A percentile compares a stretch with the other conserved stretches of the same genome.
phyloP scores from a whole-genome alignment of 1,284 basidiomycete genomes.

The Polyporus tsugae region DNA sequence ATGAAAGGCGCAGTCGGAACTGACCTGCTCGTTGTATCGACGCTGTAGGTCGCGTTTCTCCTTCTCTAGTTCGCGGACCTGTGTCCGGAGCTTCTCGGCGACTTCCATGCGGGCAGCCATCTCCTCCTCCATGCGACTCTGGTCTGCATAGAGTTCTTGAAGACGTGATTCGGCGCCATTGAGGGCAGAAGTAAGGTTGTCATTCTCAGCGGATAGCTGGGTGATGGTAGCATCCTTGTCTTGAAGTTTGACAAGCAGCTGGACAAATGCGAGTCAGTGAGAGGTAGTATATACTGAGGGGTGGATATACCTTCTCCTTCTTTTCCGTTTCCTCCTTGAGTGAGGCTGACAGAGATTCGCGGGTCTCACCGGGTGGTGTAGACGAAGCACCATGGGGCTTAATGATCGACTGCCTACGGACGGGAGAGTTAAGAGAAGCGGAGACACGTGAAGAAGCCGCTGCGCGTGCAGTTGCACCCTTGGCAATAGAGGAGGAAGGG shows the following conservation, averaged over 20 bases:
- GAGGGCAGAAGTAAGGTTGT: slow-evolving; percentile 66
- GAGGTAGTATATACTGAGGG: slow-evolving; percentile 33
- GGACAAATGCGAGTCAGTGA: slow-evolving; percentile 18
- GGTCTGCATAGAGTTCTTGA: slow-evolving; percentile 80
- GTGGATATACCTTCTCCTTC: slow-evolving; percentile 70
- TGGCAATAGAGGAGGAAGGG: slow-evolving; percentile 42
- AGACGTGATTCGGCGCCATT: slow-evolving; percentile 72
- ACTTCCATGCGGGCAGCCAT: slow-evolving; percentile 81
- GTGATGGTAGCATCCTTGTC: slow-evolving; percentile 77
- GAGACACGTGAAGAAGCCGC: slow-evolving; percentile 46
- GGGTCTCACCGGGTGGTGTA: slow-evolving; percentile 44
- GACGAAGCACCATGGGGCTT: slow-evolving; percentile 50
- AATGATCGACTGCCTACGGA: slow-evolving; percentile 58
- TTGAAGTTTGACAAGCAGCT: slow-evolving; percentile 80
- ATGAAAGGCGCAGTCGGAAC: background rate
- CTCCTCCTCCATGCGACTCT: slow-evolving; percentile 79
- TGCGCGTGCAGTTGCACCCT: slow-evolving; percentile 50
- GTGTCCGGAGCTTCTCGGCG: slow-evolving; percentile 76
- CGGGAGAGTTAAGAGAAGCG: slow-evolving; percentile 44
- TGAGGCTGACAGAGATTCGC: slow-evolving; percentile 64
- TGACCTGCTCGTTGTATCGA: slow-evolving; percentile 84
- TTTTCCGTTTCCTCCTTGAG: slow-evolving; percentile 80
- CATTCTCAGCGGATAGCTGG: slow-evolving; percentile 68
- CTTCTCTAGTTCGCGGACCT: slow-evolving; percentile 83
- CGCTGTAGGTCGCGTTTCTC: slow-evolving; percentile 81